Evolutionary conservation across 306 rosid genomes (phyloP).

Genomic region (Begonia fuchsioides): DNA sequence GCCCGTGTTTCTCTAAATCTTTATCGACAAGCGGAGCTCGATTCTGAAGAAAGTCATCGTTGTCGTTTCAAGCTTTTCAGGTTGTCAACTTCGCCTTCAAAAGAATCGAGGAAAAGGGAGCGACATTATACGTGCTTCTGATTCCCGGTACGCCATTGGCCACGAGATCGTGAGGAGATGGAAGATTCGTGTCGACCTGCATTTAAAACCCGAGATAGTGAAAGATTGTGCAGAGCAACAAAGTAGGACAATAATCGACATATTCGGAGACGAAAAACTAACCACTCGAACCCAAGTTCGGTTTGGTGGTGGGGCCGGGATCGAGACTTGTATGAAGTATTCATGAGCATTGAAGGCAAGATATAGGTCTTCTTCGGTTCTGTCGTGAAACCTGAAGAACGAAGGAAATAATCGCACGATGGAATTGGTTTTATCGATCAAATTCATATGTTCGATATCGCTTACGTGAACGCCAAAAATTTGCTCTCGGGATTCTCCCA

Average conservation of each 20-base stretch:
- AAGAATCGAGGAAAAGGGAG: slow-evolving; percentile 78
- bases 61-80: not conserved
- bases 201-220: not conserved
- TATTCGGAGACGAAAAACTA: slow-evolving; percentile 15
- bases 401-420: not conserved
- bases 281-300: slow-evolving; percentile 90
- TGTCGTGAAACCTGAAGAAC: slow-evolving; percentile 67
- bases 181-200: slow-evolving; percentile 73
- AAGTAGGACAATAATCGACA: slow-evolving; percentile 1
- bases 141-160: slow-evolving; percentile 39
- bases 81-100: slow-evolving; percentile 47
- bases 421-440: not conserved
- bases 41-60: no score
- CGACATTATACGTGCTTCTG: slow-evolving; percentile 40
- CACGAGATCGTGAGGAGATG: slow-evolving; percentile 64
- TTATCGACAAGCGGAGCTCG: no score
- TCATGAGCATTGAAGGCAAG: slow-evolving; percentile 88
- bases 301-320: slow-evolving; percentile 50
- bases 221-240: no score
- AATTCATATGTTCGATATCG: not conserved
- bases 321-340: slow-evolving; percentile 27
- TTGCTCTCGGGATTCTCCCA: slow-evolving; percentile 71
- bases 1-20: no score
- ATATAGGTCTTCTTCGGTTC: slow-evolving; percentile 54
- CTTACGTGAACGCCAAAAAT: slow-evolving; percentile 96